Evolutionary conservation across 371 early-diverging fungal species (phyloP).

Genomic region (Cladochytrium tenue): DNA sequence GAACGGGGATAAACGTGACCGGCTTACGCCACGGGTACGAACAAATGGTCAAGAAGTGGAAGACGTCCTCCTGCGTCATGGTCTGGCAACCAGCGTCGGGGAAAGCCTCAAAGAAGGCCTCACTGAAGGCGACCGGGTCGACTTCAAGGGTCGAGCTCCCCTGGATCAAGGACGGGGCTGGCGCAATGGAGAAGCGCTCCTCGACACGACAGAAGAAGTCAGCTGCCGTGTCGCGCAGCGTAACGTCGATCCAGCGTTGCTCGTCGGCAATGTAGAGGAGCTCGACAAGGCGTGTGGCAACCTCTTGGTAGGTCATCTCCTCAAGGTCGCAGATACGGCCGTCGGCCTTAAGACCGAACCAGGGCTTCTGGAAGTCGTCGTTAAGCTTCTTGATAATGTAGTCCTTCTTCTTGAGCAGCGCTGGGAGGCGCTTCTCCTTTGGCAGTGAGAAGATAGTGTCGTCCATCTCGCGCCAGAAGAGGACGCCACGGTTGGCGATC

Average conservation of each 20-base stretch:
- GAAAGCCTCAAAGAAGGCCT: conserved; percentile 78
- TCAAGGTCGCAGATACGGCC: conserved; percentile 41
- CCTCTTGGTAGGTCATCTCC: conserved; percentile 91
- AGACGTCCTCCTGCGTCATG: conserved; percentile 88
- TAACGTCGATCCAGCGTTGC: conserved; percentile 83
- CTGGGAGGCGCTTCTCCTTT: conserved; percentile 82
- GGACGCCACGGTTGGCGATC: conserved; percentile 91
- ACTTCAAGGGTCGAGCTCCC: conserved; percentile 67
- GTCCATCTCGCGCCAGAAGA: conserved; percentile 94
- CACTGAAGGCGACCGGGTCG: conserved; percentile 67
- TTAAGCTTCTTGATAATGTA: conserved; percentile 90
- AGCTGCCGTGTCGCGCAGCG: conserved; percentile 79
- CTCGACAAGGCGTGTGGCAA: conserved; percentile 79
- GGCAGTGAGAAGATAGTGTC: conserved; percentile 87
- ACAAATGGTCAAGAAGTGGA: conserved; percentile 84
- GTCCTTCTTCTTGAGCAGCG: conserved; percentile 82
- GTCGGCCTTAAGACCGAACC: conserved; percentile 88
- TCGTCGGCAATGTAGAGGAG: conserved; percentile 80
- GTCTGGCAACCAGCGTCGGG: conserved; percentile 75
- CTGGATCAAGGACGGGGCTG: conserved; percentile 67
- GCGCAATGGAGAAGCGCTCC: conserved; percentile 77
- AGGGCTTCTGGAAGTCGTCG: conserved; percentile 89
- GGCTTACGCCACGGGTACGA: conserved; percentile 85
- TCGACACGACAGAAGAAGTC: conserved; percentile 89
- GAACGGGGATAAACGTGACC: conserved; percentile 86